These are phyloP conservation scores for Gremmenia infestans DNA, from an alignment of 2,329 filamentous ascomycete species.

Conservation along the genomic window DNA sequence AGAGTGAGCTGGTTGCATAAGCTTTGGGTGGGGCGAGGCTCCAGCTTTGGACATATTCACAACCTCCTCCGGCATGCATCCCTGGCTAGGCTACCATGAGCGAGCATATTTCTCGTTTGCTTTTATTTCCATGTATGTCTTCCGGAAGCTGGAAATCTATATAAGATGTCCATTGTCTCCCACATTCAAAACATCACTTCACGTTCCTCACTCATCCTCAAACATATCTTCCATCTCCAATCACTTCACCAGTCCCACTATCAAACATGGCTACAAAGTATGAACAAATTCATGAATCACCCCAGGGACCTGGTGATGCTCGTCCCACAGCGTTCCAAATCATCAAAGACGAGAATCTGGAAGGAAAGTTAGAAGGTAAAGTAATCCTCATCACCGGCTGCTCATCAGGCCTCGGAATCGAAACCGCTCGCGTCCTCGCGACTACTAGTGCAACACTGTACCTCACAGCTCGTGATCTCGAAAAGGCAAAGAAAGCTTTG, in stretches of 20 bases:
- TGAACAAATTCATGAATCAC: not conserved
- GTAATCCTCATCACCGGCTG: slow-evolving; percentile 34
- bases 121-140: no score
- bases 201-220: not conserved
- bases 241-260: not conserved
- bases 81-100: no score
- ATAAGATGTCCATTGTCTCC: not conserved
- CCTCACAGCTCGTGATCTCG: slow-evolving; percentile 31
- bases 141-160: no score
- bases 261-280: not conserved
- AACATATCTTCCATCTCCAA: not conserved
- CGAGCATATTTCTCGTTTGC: no score
- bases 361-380: slow-evolving; percentile 35
- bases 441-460: slow-evolving; percentile 33
- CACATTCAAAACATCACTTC: not conserved
- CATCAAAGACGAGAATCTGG: slow-evolving; percentile 29
- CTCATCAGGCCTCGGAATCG: slow-evolving; percentile 34
- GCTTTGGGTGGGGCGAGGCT: no score
- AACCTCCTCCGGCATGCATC: no score
- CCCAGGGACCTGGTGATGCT: slow-evolving; percentile 6
- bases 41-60: no score
- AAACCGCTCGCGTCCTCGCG: slow-evolving; percentile 33
- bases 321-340: slow-evolving; percentile 27
- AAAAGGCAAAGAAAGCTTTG: slow-evolving; percentile 28
- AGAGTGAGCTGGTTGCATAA: no score